These are phyloP conservation scores for Exidia glandulosa DNA, from an alignment of 768 basidiomycete genomes.

Conservation along the genomic window DNA sequence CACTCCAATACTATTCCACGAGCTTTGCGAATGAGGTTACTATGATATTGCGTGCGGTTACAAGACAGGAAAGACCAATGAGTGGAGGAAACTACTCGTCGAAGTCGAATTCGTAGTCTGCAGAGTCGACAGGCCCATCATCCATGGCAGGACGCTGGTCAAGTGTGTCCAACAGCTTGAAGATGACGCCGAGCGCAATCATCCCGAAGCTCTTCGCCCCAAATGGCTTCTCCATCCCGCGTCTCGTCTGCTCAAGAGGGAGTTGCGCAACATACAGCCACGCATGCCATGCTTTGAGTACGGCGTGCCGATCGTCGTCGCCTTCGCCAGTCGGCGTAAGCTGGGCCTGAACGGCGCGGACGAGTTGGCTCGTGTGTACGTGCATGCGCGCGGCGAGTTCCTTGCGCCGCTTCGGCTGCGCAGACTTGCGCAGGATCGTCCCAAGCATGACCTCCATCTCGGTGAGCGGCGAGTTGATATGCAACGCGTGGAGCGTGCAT, in stretches of 20 bases:
- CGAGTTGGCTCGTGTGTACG: constrained; percentile 41
- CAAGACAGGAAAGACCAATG: too few species aligned
- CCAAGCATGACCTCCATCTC: constrained; percentile 72
- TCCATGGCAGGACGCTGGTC: not conserved
- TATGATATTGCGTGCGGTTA: too few species aligned
- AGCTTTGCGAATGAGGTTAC: too few species aligned
- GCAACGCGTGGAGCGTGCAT: constrained; percentile 53
- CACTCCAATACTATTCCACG: too few species aligned
- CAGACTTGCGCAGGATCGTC: constrained; percentile 60
- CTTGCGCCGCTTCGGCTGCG: constrained; percentile 47
- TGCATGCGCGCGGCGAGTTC: constrained; percentile 54
- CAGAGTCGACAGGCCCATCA: not conserved
- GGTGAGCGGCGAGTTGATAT: constrained; percentile 40
- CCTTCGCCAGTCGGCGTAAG: constrained; percentile 7
- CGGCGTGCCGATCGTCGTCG: not conserved
- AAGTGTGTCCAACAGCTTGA: not conserved
- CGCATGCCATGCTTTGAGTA: not conserved
- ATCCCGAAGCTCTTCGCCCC: not conserved
- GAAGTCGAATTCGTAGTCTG: not conserved
- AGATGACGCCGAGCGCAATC: not conserved
- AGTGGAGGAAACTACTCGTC: too few species aligned
- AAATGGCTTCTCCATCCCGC: not conserved
- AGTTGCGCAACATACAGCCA: not conserved
- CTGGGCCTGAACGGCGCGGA: constrained; percentile 35
- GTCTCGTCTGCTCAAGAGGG: not conserved